phyloP scores from a whole-genome alignment of 1,284 basidiomycete species.

The Spongispora temasekensis region DNA sequence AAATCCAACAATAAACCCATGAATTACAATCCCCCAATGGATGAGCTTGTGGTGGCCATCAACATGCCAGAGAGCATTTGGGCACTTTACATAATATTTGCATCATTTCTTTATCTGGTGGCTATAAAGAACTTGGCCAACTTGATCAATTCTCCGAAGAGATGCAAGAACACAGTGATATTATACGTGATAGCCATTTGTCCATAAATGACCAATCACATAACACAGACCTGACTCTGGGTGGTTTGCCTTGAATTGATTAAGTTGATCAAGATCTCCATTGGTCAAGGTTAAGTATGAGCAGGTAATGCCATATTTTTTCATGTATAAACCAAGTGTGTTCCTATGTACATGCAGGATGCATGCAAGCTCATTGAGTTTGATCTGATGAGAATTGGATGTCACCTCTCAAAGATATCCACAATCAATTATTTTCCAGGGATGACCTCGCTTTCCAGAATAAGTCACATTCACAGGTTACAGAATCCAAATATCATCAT shows the following conservation, averaged over 20 bases:
- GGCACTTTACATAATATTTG: slow-evolving; percentile 35
- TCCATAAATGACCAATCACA: slow-evolving; percentile 17
- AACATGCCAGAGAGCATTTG: slow-evolving; percentile 33
- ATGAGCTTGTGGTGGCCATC: slow-evolving; percentile 1
- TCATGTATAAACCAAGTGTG: slow-evolving; percentile 19
- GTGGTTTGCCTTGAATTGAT: slow-evolving; percentile 16
- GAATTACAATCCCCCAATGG: slow-evolving; percentile 39
- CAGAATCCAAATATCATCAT: background rate
- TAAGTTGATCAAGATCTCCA: slow-evolving; percentile 23
- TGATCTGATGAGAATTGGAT: slow-evolving; percentile 10
- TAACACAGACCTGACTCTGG: slow-evolving; percentile 29
- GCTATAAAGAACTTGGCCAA: slow-evolving; percentile 1
- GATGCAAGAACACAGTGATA: background rate
- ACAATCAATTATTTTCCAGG: slow-evolving; percentile 21
- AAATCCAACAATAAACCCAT: slow-evolving; percentile 39
- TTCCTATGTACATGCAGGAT: slow-evolving; percentile 21
- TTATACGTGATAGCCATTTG: slow-evolving; percentile 21
- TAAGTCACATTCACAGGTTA: background rate
- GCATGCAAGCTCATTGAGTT: slow-evolving; percentile 18
- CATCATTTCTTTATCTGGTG: slow-evolving; percentile 22
- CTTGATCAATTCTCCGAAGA: background rate
- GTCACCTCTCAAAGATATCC: slow-evolving; percentile 18
- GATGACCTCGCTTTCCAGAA: slow-evolving; percentile 2
- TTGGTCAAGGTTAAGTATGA: slow-evolving; percentile 18
- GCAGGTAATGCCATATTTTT: slow-evolving; percentile 9